Evolutionary conservation across 805 yeast genomes (phyloP).

Genomic region (Ogataea methanolica): DNA sequence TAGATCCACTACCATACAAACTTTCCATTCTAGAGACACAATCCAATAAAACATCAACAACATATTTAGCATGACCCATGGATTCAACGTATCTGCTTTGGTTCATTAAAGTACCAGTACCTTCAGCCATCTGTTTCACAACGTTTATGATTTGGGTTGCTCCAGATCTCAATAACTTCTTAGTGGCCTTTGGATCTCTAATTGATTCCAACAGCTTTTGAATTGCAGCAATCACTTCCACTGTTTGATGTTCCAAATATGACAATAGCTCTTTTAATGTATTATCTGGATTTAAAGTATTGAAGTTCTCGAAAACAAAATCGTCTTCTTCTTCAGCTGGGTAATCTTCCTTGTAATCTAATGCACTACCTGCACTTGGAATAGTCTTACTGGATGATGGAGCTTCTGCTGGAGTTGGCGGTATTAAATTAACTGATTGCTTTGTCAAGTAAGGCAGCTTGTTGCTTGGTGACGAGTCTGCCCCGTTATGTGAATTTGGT

Average conservation of each 20-base stretch:
- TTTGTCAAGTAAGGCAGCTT: too few species aligned
- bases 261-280: slow-evolving; percentile 77
- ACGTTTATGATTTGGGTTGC: slow-evolving; percentile 75
- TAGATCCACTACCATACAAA: slow-evolving; percentile 41
- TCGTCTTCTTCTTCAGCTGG: slow-evolving; percentile 20
- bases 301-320: slow-evolving; percentile 71
- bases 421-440: slow-evolving; percentile 1
- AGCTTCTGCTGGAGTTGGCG: background rate
- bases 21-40: slow-evolving; percentile 79
- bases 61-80: slow-evolving; percentile 89
- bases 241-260: slow-evolving; percentile 90
- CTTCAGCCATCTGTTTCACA: slow-evolving; percentile 83
- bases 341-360: slow-evolving; percentile 10
- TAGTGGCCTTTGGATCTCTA: slow-evolving; percentile 70
- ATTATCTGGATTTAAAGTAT: slow-evolving; percentile 83
- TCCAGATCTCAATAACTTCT: slow-evolving; percentile 66
- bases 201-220: slow-evolving; percentile 76
- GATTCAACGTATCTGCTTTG: slow-evolving; percentile 81
- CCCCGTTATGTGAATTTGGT: background rate
- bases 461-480: too few species aligned
- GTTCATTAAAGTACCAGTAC: slow-evolving; percentile 81
- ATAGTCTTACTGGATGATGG: slow-evolving; percentile 13
- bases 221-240: slow-evolving; percentile 83
- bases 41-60: slow-evolving; percentile 79
- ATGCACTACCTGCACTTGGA: slow-evolving; percentile 22